These are phyloP conservation scores for Dothideomycetidae sp. DNA, from an alignment of 2,329 filamentous ascomycete species.

Conservation along the genomic window DNA sequence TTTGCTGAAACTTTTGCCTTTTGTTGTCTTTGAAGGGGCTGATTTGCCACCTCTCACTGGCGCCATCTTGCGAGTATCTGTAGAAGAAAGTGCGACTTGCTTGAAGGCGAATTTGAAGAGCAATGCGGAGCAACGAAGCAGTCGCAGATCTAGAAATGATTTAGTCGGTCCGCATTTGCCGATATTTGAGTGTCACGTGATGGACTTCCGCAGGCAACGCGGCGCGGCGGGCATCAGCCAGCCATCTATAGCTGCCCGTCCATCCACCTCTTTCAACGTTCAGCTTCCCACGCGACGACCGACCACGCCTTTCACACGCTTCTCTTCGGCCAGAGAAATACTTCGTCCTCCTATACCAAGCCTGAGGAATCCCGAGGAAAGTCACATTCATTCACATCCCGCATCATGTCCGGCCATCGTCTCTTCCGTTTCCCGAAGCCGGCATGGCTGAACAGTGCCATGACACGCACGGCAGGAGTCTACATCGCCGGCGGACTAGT, in stretches of 20 bases:
- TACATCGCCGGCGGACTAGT: slow-evolving; percentile 53
- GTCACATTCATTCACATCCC: slow-evolving; percentile 1
- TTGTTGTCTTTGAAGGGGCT: slow-evolving; percentile 9
- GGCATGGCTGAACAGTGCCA: slow-evolving; percentile 51
- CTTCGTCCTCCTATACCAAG: neutral
- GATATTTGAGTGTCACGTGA: too few species aligned
- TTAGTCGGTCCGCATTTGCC: too few species aligned
- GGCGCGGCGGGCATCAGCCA: slow-evolving; percentile 5
- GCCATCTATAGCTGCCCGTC: slow-evolving; percentile 8
- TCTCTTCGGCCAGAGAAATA: neutral
- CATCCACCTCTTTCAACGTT: neutral
- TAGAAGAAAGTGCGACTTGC: too few species aligned
- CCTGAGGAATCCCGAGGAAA: neutral
- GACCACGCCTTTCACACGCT: slow-evolving; percentile 1
- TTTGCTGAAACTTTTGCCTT: slow-evolving; percentile 21
- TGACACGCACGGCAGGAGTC: slow-evolving; percentile 49
- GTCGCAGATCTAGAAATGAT: too few species aligned
- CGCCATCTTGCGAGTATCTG: too few species aligned
- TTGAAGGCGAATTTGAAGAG: too few species aligned
- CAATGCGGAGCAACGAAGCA: too few species aligned
- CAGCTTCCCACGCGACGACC: neutral
- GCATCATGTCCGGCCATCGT: slow-evolving; percentile 35
- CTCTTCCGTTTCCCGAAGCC: slow-evolving; percentile 56
- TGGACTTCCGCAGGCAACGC: too few species aligned
- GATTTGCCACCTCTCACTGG: slow-evolving; percentile 3